Conservation (phyloP, 1,284 basidiomycete genomes). For the Volvariella volvacea region DNA sequence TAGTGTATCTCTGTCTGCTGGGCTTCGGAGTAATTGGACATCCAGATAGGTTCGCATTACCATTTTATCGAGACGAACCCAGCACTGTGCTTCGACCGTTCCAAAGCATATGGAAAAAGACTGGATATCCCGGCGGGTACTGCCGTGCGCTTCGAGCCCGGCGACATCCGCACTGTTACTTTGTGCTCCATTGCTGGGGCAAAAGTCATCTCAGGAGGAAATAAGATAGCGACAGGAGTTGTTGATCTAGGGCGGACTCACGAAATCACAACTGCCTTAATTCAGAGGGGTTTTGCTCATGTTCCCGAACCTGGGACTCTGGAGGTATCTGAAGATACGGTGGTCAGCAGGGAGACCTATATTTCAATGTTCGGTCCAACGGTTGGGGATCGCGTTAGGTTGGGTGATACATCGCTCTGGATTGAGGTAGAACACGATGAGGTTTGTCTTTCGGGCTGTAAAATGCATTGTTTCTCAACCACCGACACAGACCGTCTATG, state of each 20-base stretch:
- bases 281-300: conserved; percentile 59
- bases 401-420: conserved; percentile 92
- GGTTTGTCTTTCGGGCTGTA: conserved; percentile 33
- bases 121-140: conserved; percentile 94
- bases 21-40: conserved; percentile 1
- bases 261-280: conserved; percentile 34
- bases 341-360: conserved; percentile 64
- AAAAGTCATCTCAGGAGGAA: conserved; percentile 76
- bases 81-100: conserved; percentile 78
- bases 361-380: conserved; percentile 95
- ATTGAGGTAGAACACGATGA: conserved; percentile 87
- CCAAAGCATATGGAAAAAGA: conserved; percentile 74
- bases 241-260: conserved; percentile 38
- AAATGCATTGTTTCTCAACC: not conserved
- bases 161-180: conserved; percentile 79
- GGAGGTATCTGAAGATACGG: conserved; percentile 40
- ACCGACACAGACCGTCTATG: conserved; percentile 59
- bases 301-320: conserved; percentile 51
- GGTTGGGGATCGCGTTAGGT: conserved; percentile 79
- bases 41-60: conserved; percentile 87
- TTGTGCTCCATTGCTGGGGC: conserved; percentile 78
- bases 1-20: conserved; percentile 6
- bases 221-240: conserved; percentile 61
- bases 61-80: conserved; percentile 90
- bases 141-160: conserved; percentile 95